Evolutionary conservation across 176 grass and related monocot species (phyloP).

Genomic region (Thinopyrum elongatum): DNA sequence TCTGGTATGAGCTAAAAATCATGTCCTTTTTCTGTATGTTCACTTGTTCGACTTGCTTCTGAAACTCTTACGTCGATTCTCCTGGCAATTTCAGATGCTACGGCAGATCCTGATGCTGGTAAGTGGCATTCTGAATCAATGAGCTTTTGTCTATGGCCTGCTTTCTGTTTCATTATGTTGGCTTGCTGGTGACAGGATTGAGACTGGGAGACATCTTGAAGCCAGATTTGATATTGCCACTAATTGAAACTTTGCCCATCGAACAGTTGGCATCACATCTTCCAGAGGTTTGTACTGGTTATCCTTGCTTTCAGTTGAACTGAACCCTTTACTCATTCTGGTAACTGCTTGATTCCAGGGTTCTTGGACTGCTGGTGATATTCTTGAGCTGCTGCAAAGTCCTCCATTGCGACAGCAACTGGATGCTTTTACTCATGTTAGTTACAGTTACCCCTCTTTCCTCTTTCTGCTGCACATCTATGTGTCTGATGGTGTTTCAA

Average conservation of each 20-base stretch:
- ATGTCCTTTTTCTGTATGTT: not conserved
- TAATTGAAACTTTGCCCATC: slow-evolving; percentile 72
- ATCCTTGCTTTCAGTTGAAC: slow-evolving; percentile 22
- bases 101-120: slow-evolving; percentile 90
- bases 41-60: not conserved
- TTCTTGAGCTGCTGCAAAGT: slow-evolving; percentile 87
- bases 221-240: slow-evolving; percentile 74
- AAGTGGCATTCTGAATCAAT: slow-evolving; percentile 33
- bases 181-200: slow-evolving; percentile 51
- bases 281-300: slow-evolving; percentile 30
- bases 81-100: slow-evolving; percentile 38
- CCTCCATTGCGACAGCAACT: slow-evolving; percentile 93
- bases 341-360: slow-evolving; percentile 62
- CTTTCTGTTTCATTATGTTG: slow-evolving; percentile 19
- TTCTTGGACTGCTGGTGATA: slow-evolving; percentile 68
- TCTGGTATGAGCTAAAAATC: slow-evolving; percentile 51
- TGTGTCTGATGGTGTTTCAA: not conserved
- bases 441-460: slow-evolving; percentile 5
- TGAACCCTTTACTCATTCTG: not conserved
- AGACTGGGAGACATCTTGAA: slow-evolving; percentile 93
- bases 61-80: not conserved
- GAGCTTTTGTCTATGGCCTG: not conserved
- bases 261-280: slow-evolving; percentile 57
- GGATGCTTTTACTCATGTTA: slow-evolving; percentile 87
- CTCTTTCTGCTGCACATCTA: slow-evolving; percentile 12